Evolutionary conservation across 257 asterid genomes (phyloP).

Genomic region (Cinchona pubescens): DNA sequence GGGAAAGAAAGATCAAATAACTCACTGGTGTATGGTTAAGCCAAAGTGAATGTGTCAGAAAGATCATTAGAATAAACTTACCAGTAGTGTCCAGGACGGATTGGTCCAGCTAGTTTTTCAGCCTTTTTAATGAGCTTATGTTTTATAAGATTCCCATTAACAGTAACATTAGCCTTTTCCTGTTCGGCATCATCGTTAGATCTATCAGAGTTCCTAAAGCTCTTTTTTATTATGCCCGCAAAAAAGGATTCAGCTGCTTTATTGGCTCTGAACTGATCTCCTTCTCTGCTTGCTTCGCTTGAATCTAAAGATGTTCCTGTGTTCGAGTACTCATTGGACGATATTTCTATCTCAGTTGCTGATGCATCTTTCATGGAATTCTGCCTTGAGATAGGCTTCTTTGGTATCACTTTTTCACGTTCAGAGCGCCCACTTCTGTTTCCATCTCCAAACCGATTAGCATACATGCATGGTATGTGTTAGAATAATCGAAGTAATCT

Average conservation of each 20-base stretch:
- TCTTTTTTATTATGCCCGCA: constrained; percentile 49
- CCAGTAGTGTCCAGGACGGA: constrained; percentile 91
- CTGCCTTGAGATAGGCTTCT: constrained; percentile 33
- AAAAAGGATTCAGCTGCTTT: constrained; percentile 47
- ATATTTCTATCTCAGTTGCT: constrained; percentile 75
- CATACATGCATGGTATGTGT: constrained; percentile 39
- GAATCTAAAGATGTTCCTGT: constrained; percentile 79
- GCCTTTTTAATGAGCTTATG: constrained; percentile 64
- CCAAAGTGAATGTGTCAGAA: background rate
- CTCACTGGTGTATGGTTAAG: background rate
- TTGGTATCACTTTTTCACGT: constrained; percentile 30
- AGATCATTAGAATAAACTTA: constrained; percentile 24
- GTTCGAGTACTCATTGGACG: constrained; percentile 66
- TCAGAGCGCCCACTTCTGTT: constrained; percentile 50
- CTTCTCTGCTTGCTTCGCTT: constrained; percentile 50
- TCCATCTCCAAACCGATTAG: constrained; percentile 36
- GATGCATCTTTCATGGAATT: constrained; percentile 40
- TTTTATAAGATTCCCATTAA: constrained; percentile 69
- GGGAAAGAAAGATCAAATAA: background rate
- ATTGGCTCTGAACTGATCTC: constrained; percentile 38
- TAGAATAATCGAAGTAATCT: constrained; percentile 63
- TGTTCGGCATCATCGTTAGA: constrained; percentile 30
- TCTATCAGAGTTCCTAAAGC: constrained; percentile 39
- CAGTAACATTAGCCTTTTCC: constrained; percentile 54
- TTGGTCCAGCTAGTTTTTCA: constrained; percentile 68